Percentiles rank a stretch among this genome's conserved stretches.
These are phyloP conservation scores for Actinomortierella ambigua DNA, from an alignment of 371 early-diverging fungal species.

Conservation along the genomic window DNA sequence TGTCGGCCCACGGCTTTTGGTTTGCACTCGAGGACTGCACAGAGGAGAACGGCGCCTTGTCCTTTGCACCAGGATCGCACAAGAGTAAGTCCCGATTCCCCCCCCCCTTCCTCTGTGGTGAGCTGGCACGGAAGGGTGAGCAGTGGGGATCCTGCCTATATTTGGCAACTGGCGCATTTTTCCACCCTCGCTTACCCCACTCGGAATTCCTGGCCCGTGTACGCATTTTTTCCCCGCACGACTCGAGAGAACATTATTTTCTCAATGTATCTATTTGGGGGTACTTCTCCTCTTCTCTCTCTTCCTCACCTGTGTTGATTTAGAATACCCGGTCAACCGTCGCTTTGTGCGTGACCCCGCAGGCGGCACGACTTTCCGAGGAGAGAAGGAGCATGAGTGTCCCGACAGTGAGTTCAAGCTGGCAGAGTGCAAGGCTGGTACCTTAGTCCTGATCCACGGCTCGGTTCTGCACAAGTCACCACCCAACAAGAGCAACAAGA, in stretches of 20 bases:
- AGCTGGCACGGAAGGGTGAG: too few species aligned
- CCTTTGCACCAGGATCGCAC: slow-evolving; percentile 88
- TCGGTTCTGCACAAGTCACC: slow-evolving; percentile 84
- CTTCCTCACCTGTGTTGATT: not conserved
- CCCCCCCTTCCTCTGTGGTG: too few species aligned
- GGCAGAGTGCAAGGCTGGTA: slow-evolving; percentile 52
- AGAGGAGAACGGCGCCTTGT: slow-evolving; percentile 85
- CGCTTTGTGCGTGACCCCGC: slow-evolving; percentile 75
- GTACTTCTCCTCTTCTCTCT: not conserved
- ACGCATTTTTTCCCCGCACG: too few species aligned
- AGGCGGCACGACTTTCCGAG: slow-evolving; percentile 62
- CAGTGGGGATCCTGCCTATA: too few species aligned
- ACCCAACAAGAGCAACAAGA: slow-evolving; percentile 76
- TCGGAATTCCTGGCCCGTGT: too few species aligned
- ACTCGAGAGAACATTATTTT: too few species aligned
- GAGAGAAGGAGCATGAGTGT: slow-evolving; percentile 50
- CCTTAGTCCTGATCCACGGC: slow-evolving; percentile 91
- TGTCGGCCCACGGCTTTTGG: slow-evolving; percentile 91
- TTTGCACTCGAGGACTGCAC: slow-evolving; percentile 95
- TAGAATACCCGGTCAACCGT: slow-evolving; percentile 66
- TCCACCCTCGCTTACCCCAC: too few species aligned
- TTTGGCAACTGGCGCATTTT: too few species aligned
- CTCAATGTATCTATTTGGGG: too few species aligned
- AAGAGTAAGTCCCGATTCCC: slow-evolving; percentile 52
- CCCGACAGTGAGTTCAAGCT: slow-evolving; percentile 23